Conservation (phyloP, 441 rosid species). For the Gossypium davidsonii region DNA sequence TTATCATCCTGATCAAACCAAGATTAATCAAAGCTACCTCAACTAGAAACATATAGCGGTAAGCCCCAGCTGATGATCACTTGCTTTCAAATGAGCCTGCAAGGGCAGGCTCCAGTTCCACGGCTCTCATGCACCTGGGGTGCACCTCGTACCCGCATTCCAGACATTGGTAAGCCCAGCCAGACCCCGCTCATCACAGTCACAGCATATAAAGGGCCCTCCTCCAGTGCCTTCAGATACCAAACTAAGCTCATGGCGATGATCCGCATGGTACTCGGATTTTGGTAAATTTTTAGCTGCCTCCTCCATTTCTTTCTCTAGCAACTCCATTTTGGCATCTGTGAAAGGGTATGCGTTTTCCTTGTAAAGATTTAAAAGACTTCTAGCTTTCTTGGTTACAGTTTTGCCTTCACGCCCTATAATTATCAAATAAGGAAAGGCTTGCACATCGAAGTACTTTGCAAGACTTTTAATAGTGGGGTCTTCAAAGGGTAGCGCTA, state of each 20-base stretch:
- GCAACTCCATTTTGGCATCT: conserved; percentile 25
- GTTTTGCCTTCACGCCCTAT: conserved; percentile 58
- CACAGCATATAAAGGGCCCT: conserved; percentile 55
- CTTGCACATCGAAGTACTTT: conserved; percentile 37
- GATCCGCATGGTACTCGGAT: conserved; percentile 37
- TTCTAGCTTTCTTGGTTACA: conserved; percentile 41
- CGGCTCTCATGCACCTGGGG: conserved; percentile 42
- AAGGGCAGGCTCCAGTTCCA: background rate
- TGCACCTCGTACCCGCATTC: conserved; percentile 72
- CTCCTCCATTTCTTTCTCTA: conserved; percentile 45
- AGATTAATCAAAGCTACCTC: background rate
- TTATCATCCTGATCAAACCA: background rate
- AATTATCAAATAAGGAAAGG: conserved; percentile 44
- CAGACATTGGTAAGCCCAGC: conserved; percentile 58
- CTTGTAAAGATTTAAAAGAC: conserved; percentile 39
- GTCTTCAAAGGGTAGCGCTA: conserved; percentile 47
- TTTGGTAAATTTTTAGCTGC: conserved; percentile 39
- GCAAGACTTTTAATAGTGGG: conserved; percentile 25
- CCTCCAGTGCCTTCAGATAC: conserved; percentile 51
- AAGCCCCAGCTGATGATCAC: background rate
- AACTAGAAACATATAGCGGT: conserved; percentile 4
- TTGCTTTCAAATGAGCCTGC: background rate
- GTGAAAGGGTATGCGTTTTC: conserved; percentile 55
- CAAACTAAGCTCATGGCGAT: conserved; percentile 41
- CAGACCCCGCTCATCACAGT: conserved; percentile 50